Percentiles rank a stretch among this genome's conserved stretches.
phyloP scores from a whole-genome alignment of 106 monocot species.

The Allium cepa region DNA sequence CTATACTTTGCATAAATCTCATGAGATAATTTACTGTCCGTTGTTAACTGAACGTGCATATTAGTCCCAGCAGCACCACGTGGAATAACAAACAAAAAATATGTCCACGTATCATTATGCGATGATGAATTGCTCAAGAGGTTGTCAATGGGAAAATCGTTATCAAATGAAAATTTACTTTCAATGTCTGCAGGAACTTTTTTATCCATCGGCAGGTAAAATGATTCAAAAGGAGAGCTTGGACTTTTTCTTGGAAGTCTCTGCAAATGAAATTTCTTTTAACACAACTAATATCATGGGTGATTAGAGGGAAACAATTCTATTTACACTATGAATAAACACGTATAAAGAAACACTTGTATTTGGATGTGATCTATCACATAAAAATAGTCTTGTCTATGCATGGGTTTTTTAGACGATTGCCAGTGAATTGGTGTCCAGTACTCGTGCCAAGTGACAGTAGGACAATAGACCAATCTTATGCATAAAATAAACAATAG shows the following conservation, averaged over 20 bases:
- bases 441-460: no score
- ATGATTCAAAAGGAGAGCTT: slow-evolving; percentile 49
- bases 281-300: no score
- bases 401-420: no score
- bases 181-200: slow-evolving; percentile 7
- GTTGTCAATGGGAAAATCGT: slow-evolving; percentile 31
- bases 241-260: slow-evolving; percentile 36
- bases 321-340: no score
- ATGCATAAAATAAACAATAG: no score
- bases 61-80: slow-evolving; percentile 69
- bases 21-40: slow-evolving; percentile 41
- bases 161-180: background rate
- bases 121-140: slow-evolving; percentile 54
- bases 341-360: no score
- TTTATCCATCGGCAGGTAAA: slow-evolving; percentile 53
- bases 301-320: no score
- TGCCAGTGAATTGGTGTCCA: no score
- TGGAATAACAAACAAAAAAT: slow-evolving; percentile 67
- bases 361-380: no score
- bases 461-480: no score
- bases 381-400: no score
- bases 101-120: slow-evolving; percentile 59
- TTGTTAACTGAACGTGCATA: slow-evolving; percentile 49
- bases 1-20: slow-evolving; percentile 63
- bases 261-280: slow-evolving; percentile 27